These are phyloP conservation scores for Calonectria henricotiae DNA, from an alignment of 2,329 filamentous ascomycete genomes.

Conservation along the genomic window DNA sequence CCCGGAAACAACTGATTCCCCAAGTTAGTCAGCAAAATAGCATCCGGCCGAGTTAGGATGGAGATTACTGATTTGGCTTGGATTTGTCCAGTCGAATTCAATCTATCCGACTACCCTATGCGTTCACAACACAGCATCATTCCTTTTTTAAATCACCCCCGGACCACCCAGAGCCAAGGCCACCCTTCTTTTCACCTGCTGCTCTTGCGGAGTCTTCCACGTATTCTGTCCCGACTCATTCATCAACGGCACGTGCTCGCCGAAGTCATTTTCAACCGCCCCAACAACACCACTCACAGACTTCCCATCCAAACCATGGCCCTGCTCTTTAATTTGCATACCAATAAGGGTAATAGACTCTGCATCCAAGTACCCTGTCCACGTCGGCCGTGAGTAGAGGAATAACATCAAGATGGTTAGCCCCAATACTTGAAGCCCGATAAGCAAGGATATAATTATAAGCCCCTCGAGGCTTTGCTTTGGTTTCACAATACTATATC, in stretches of 20 bases:
- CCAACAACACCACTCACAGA: slow-evolving; percentile 15
- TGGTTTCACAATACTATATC: slow-evolving; percentile 22
- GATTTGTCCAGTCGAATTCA: too few relatives aligned
- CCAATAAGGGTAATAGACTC: slow-evolving; percentile 34
- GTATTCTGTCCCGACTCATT: neutral
- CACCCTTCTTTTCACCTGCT: neutral
- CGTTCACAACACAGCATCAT: too few relatives aligned
- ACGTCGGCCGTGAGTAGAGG: slow-evolving; percentile 32
- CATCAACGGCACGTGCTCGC: neutral
- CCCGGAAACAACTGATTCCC: too few relatives aligned
- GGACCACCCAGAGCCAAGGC: neutral
- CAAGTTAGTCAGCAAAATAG: too few relatives aligned
- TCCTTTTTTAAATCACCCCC: neutral
- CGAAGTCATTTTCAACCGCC: neutral
- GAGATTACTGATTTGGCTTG: too few relatives aligned
- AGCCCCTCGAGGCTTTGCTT: slow-evolving; percentile 17
- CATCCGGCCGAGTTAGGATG: too few relatives aligned
- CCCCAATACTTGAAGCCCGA: slow-evolving; percentile 31
- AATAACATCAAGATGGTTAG: slow-evolving; percentile 29
- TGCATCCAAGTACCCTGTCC: slow-evolving; percentile 36
- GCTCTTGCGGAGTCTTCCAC: neutral
- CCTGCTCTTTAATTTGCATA: slow-evolving; percentile 33
- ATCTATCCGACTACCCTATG: too few relatives aligned
- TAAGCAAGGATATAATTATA: slow-evolving; percentile 19
- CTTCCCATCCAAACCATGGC: slow-evolving; percentile 3